phyloP scores from a whole-genome alignment of 2,329 filamentous ascomycete genomes.

The Fusarium lateritium region DNA sequence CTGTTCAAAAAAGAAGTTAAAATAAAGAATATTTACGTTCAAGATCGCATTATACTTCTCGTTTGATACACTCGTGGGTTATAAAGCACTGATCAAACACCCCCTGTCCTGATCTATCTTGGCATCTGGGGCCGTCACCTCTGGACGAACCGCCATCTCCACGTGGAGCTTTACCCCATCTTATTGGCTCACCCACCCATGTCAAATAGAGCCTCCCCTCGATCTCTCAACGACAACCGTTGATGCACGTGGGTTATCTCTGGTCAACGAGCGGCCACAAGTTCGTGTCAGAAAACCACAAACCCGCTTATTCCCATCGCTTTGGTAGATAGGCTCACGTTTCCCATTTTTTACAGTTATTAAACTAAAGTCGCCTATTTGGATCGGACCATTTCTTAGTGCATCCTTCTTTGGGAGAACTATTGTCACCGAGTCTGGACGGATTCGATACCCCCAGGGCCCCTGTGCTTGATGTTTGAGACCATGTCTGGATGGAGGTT shows the following conservation, averaged over 20 bases:
- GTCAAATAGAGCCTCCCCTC: slow-evolving; percentile 17
- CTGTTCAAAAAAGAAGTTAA: background rate
- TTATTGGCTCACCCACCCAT: slow-evolving; percentile 19
- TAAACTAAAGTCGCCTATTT: background rate
- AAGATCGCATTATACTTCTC: background rate
- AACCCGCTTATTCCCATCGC: background rate
- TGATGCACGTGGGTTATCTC: slow-evolving; percentile 35
- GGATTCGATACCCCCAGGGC: background rate
- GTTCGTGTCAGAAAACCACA: background rate
- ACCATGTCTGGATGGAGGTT: background rate
- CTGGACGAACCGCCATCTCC: slow-evolving; percentile 32
- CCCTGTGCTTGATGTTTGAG: background rate
- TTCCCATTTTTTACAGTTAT: background rate
- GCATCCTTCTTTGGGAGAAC: background rate
- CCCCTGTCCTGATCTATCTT: slow-evolving; percentile 27
- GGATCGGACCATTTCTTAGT: background rate
- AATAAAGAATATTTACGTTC: background rate
- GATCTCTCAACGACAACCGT: slow-evolving; percentile 32
- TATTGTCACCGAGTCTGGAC: background rate
- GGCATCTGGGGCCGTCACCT: slow-evolving; percentile 26
- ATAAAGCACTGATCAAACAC: background rate
- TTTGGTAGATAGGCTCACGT: background rate
- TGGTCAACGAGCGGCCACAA: slow-evolving; percentile 4
- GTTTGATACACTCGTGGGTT: background rate
- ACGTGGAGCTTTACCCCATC: slow-evolving; percentile 20